phyloP scores from a whole-genome alignment of 768 basidiomycete genomes.

The Tricholoma matsutake region DNA sequence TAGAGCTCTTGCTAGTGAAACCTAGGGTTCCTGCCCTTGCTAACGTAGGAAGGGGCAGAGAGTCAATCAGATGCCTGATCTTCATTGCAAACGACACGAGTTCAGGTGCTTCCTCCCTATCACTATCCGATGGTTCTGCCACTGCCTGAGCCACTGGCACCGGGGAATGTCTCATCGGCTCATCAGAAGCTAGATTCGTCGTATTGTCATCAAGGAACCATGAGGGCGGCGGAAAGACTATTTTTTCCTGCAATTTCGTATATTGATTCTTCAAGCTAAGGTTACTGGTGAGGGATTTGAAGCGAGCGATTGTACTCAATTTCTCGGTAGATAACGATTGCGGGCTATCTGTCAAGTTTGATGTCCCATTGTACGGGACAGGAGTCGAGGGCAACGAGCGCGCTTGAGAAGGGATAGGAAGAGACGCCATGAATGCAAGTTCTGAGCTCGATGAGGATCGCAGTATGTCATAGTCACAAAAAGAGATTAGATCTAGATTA shows the following conservation, averaged over 20 bases:
- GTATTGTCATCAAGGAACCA: conserved; percentile 39
- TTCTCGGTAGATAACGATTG: conserved; percentile 30
- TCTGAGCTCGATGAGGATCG: neutral
- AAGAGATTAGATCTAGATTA: neutral
- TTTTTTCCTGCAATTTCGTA: conserved; percentile 16
- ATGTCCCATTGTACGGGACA: neutral
- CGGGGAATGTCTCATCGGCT: neutral
- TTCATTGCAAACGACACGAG: conserved; percentile 35
- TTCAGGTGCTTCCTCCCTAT: conserved; percentile 25
- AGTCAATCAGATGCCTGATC: conserved; percentile 35
- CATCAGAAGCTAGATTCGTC: conserved; percentile 1
- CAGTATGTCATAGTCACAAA: neutral
- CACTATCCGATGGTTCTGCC: neutral
- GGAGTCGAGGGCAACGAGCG: neutral
- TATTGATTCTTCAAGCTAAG: conserved; percentile 11
- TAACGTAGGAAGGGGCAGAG: conserved; percentile 31
- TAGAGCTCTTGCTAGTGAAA: conserved; percentile 8
- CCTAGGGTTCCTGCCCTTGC: conserved; percentile 14
- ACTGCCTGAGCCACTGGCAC: neutral
- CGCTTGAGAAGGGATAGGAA: neutral
- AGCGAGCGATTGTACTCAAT: conserved; percentile 31
- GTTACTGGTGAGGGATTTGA: conserved; percentile 32
- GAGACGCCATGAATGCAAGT: neutral
- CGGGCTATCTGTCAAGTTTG: neutral
- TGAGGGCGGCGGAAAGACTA: conserved; percentile 45